Conservation (phyloP, 148 eudicot species). For the Amaranthus cruentus region DNA sequence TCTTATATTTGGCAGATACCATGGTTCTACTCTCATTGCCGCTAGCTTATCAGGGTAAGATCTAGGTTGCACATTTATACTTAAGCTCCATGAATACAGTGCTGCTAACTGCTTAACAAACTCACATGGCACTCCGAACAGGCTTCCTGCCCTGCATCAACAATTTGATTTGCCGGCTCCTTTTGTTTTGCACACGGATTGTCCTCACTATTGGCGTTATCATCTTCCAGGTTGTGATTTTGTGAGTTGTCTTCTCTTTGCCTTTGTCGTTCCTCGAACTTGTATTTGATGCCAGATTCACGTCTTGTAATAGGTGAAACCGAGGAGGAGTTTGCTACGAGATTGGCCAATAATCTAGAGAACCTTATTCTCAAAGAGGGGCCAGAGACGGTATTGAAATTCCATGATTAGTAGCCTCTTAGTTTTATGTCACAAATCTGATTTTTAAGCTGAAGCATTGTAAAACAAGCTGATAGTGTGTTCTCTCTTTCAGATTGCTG, state of each 20-base stretch:
- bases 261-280: constrained; percentile 1
- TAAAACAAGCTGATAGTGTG: neutral
- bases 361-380: constrained; percentile 89
- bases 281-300: constrained; percentile 1
- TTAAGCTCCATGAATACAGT: constrained; percentile 5
- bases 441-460: neutral
- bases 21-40: constrained; percentile 88
- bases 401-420: constrained; percentile 1
- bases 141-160: constrained; percentile 85
- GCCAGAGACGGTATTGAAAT: constrained; percentile 73
- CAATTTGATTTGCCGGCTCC: constrained; percentile 97
- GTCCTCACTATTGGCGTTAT: constrained; percentile 98
- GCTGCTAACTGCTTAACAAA: neutral
- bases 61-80: neutral
- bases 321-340: constrained; percentile 93
- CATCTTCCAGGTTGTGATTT: constrained; percentile 71
- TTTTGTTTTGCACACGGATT: constrained; percentile 89
- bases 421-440: neutral
- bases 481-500: constrained; percentile 69
- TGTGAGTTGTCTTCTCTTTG: neutral
- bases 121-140: constrained; percentile 23
- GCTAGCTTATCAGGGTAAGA: constrained; percentile 95
- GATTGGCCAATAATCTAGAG: constrained; percentile 90
- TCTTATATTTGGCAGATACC: constrained; percentile 59
- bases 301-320: constrained; percentile 54